Evolutionary conservation across 768 basidiomycete species (phyloP), one percentile per base, ranked within the genome.

Genomic region (Tricholoma matsutake): DNA sequence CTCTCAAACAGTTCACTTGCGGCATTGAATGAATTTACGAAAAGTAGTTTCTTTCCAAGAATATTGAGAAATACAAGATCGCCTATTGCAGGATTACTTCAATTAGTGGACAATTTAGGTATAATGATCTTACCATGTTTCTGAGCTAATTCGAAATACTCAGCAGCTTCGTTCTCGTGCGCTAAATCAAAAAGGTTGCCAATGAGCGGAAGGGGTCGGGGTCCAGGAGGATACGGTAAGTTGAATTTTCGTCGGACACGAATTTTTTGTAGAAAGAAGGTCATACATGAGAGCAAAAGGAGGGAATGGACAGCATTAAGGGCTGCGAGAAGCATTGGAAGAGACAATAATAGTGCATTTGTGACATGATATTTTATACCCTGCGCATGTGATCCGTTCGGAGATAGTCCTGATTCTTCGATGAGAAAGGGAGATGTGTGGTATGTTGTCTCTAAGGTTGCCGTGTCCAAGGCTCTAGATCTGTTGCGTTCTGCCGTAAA

Each of bases 1-100:
- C 81, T 85, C 57, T 86, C 85, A 34, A 87, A 81, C 1, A 87
- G 76, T 28, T 86, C 85, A 51, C 73, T 72, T 4, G 76, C 79
- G 0, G 72, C 70, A 43, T 78, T 64, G 14, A 73, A 66, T 4
- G 76, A 74, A 64, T 83, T 83, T 52, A 84, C 69, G 37, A 83
- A 76, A 18, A 84, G 70, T 11, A 82, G 67, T 41, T 79, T 77
- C 61, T 78, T 79, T 29, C 84, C 82, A 6, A 86, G 68, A 13
- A 81, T 76, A 55, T 76, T 78, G 18, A 85, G 72, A 63, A 81
- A 83, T 2, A 86, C 81, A 39, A 87, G 64, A 57, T 84, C 81
- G 4, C 86, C 86, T 84, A 54, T 25, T 3, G 54, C 28, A 37
- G 41, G 25, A 39, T 49, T 20, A 47, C 14, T 29, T 25, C 31